Percentiles rank a stretch among this genome's conserved stretches.
These are phyloP conservation scores for Meyerozyma smithsonii DNA, from an alignment of 1,139 yeast species.

Conservation along the genomic window DNA sequence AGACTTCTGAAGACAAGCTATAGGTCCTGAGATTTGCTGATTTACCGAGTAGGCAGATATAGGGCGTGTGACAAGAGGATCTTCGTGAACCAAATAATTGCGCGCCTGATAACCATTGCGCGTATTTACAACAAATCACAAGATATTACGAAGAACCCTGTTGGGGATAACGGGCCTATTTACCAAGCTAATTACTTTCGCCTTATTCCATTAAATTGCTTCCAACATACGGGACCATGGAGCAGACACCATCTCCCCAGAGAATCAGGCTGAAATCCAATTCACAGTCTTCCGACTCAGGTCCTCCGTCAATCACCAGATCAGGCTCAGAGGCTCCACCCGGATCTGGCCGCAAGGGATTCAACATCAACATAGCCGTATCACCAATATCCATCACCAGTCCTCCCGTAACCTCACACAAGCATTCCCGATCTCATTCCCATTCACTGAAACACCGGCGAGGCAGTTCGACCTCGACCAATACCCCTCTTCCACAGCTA, in stretches of 20 bases:
- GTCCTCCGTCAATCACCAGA: background rate
- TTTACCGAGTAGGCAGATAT: too few species aligned
- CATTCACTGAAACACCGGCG: conserved; percentile 2
- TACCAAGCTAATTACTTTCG: background rate
- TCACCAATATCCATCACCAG: conserved; percentile 1
- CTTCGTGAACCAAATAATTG: too few species aligned
- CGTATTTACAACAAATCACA: too few species aligned
- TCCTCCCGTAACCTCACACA: background rate
- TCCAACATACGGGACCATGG: background rate
- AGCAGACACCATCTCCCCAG: conserved; percentile 1
- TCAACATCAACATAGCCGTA: background rate
- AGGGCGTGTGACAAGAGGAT: too few species aligned
- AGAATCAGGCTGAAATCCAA: background rate
- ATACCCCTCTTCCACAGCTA: background rate
- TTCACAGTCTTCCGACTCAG: background rate
- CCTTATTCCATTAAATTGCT: background rate
- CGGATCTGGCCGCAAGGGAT: background rate
- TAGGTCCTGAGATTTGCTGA: too few species aligned
- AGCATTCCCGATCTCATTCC: background rate
- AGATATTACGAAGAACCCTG: too few species aligned
- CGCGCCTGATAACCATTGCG: too few species aligned
- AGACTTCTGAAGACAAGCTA: too few species aligned
- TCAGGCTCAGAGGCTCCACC: background rate
- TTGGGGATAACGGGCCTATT: background rate
- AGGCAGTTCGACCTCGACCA: background rate